These are phyloP conservation scores for Aureobasidium sp. DNA, from an alignment of 2,329 filamentous ascomycete species.

Conservation along the genomic window DNA sequence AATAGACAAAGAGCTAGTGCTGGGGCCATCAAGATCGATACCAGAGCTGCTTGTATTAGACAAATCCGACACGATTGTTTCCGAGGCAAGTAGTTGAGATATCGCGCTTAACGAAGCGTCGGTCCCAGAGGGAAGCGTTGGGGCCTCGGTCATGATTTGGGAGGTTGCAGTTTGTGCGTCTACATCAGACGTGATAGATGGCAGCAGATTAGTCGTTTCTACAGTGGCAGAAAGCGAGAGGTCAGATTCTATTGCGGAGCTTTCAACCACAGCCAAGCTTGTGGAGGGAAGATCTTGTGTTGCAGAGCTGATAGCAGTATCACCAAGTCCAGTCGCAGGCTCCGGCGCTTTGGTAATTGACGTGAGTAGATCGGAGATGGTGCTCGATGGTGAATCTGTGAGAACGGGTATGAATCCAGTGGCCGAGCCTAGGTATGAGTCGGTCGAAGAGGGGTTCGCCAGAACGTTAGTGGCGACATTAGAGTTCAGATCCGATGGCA, in stretches of 20 bases:
- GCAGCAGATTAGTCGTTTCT: neutral
- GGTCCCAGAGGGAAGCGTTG: no score
- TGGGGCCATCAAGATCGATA: no score
- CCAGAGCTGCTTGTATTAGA: no score
- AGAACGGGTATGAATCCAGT: no score
- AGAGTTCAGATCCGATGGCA: neutral
- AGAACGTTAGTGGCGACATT: neutral
- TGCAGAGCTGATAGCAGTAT: neutral
- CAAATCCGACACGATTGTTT: no score
- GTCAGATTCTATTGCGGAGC: neutral
- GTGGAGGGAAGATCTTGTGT: neutral
- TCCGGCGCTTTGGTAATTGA: neutral
- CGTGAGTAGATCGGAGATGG: neutral
- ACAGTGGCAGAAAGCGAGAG: neutral
- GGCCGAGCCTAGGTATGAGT: no score
- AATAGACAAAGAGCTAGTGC: no score
- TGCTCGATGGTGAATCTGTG: neutral
- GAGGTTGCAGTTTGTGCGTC: no score
- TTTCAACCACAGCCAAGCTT: no score
- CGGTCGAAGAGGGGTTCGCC: neutral
- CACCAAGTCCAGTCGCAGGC: neutral
- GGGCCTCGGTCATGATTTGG: no score
- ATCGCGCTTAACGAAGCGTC: no score
- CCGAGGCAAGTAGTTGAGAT: no score
- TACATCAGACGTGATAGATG: neutral